phyloP scores from a whole-genome alignment of 306 rosid genomes.

The Bauhinia variegata region DNA sequence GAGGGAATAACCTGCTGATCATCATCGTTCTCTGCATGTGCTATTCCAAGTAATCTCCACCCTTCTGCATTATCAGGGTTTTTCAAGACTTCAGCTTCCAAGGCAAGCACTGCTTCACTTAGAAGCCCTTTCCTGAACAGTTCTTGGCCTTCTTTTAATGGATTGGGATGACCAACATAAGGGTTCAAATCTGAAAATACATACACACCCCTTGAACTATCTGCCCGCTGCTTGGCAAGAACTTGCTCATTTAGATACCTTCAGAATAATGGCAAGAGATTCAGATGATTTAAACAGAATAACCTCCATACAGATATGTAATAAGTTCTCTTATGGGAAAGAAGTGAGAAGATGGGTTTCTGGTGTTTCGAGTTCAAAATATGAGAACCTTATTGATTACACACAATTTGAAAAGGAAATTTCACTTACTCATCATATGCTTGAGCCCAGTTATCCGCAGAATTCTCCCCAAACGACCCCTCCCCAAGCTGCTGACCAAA shows the following conservation, averaged over 20 bases:
- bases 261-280: conserved; percentile 40
- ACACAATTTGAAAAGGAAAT: neutral
- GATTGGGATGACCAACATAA: conserved; percentile 92
- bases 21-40: conserved; percentile 98
- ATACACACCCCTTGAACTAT: conserved; percentile 82
- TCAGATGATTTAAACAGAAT: conserved; percentile 31
- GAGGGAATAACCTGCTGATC: conserved; percentile 80
- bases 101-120: conserved; percentile 99
- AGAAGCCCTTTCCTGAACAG: conserved; percentile 93
- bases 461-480: conserved; percentile 63
- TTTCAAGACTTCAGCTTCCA: conserved; percentile 98
- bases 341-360: too few relatives aligned
- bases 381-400: too few relatives aligned
- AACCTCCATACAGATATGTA: neutral
- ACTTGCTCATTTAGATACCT: conserved; percentile 86
- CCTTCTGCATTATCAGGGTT: conserved; percentile 96
- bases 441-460: conserved; percentile 78
- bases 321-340: neutral
- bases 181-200: conserved; percentile 98
- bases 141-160: conserved; percentile 97
- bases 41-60: conserved; percentile 98
- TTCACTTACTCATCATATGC: conserved; percentile 87
- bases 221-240: conserved; percentile 59
- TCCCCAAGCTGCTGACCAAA: conserved; percentile 81
- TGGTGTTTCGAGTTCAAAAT: too few relatives aligned